Percentiles rank a stretch among this genome's conserved stretches.
These are phyloP conservation scores for Ajuga reptans DNA, from an alignment of 305 asterid genomes.

Conservation along the genomic window DNA sequence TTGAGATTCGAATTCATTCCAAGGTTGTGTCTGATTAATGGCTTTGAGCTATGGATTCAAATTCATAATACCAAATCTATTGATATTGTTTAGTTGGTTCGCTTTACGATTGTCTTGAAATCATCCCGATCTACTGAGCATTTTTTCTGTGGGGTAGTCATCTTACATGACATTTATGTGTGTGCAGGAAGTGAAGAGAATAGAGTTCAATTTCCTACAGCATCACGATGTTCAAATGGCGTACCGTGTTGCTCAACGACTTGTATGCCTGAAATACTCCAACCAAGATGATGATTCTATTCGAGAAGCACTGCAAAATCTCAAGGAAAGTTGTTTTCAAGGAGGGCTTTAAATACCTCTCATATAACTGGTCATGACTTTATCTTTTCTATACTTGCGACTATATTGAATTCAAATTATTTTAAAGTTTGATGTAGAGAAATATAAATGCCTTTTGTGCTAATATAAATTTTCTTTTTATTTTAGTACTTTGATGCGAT, in stretches of 20 bases:
- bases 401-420: too few relatives aligned
- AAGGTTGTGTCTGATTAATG: not conserved
- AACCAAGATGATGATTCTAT: slow-evolving; percentile 72
- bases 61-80: not conserved
- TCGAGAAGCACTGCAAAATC: slow-evolving; percentile 65
- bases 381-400: not conserved
- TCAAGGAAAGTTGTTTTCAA: slow-evolving; percentile 45
- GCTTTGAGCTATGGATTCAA: not conserved
- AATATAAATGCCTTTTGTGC: too few relatives aligned
- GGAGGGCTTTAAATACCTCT: slow-evolving; percentile 37
- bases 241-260: slow-evolving; percentile 66
- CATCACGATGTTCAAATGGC: slow-evolving; percentile 51
- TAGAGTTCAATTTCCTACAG: slow-evolving; percentile 41
- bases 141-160: too few relatives aligned
- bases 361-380: not conserved
- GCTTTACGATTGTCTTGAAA: not conserved
- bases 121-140: too few relatives aligned
- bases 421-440: too few relatives aligned
- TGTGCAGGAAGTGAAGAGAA: slow-evolving; percentile 66
- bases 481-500: too few relatives aligned
- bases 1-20: too few relatives aligned
- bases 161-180: not conserved
- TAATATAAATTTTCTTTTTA: too few relatives aligned
- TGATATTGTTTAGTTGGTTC: not conserved
- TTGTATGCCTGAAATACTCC: slow-evolving; percentile 78